phyloP scores from a whole-genome alignment of 2,329 filamentous ascomycete species.

The Colletotrichum liaoningense region DNA sequence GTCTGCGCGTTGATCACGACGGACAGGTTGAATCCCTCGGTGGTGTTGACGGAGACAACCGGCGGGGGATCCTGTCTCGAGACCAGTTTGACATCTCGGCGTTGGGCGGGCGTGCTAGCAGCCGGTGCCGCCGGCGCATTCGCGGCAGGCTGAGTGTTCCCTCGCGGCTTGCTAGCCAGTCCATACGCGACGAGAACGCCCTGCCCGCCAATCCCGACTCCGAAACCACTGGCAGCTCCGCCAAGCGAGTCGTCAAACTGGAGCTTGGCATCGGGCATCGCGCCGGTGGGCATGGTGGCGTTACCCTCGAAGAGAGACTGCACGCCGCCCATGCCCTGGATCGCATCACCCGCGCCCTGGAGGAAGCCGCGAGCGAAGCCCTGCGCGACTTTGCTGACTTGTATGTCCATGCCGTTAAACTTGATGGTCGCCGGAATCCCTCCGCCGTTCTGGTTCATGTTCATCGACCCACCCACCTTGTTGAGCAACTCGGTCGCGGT shows the following conservation, averaged over 20 bases:
- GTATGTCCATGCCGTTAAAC: conserved; percentile 30
- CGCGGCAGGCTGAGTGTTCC: not conserved
- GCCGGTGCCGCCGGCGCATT: not conserved
- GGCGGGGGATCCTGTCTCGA: conserved; percentile 26
- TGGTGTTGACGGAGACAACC: conserved; percentile 29
- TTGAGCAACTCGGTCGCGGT: conserved; percentile 41
- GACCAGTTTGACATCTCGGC: conserved; percentile 4
- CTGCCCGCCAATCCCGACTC: conserved; percentile 47
- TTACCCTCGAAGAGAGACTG: conserved; percentile 45
- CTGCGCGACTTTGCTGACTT: conserved; percentile 45
- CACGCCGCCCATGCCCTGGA: conserved; percentile 46
- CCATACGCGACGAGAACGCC: conserved; percentile 45
- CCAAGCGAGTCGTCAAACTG: conserved; percentile 48
- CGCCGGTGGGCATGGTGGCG: conserved; percentile 35
- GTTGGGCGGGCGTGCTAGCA: not conserved
- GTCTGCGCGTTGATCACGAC: conserved; percentile 43
- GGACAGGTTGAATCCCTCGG: conserved; percentile 41
- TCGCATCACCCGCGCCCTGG: conserved; percentile 47
- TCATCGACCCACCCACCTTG: conserved; percentile 14
- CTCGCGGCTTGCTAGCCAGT: conserved; percentile 40
- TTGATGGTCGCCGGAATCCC: conserved; percentile 37
- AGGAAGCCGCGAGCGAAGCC: conserved; percentile 49
- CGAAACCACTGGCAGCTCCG: conserved; percentile 49
- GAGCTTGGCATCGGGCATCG: conserved; percentile 40
- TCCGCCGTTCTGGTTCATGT: not conserved